These are phyloP conservation scores for Scedosporium boydii DNA, from an alignment of 2,329 filamentous ascomycete species.

Conservation along the genomic window DNA sequence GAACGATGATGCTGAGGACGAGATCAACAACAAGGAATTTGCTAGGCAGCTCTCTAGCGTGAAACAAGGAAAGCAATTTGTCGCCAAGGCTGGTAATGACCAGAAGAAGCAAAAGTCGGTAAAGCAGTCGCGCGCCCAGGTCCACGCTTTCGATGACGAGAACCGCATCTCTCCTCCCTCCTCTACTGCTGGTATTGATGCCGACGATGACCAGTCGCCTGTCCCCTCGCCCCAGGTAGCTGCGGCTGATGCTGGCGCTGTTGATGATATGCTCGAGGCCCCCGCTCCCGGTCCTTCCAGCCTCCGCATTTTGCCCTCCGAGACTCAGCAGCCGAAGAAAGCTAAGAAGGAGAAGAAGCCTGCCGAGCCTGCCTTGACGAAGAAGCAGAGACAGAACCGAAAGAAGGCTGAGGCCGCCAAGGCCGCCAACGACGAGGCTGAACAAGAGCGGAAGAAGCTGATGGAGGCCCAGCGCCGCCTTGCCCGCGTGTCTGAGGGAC, in stretches of 20 bases:
- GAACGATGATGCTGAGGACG: conserved; percentile 30
- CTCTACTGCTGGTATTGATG: conserved; percentile 64
- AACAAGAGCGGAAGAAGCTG: conserved; percentile 65
- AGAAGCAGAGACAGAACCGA: conserved; percentile 92
- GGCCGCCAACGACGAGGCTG: conserved; percentile 63
- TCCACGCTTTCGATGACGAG: conserved; percentile 30
- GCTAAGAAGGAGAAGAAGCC: conserved; percentile 54
- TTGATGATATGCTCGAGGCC: conserved; percentile 88
- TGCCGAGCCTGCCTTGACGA: conserved; percentile 64
- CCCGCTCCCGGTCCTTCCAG: conserved; percentile 59
- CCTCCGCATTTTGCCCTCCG: conserved; percentile 58
- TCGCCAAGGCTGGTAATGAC: conserved; percentile 39
- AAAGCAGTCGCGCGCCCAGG: conserved; percentile 56
- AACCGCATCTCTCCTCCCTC: conserved; percentile 50
- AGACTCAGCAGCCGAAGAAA: conserved; percentile 50
- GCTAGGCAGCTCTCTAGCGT: conserved; percentile 62
- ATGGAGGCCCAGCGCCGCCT: conserved; percentile 76
- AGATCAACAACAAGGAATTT: conserved; percentile 63
- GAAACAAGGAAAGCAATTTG: conserved; percentile 58
- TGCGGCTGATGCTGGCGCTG: conserved; percentile 53
- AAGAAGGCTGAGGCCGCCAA: conserved; percentile 80
- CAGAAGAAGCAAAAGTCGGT: conserved; percentile 61
- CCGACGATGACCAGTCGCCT: conserved; percentile 71
- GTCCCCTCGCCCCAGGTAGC: conserved; percentile 53
- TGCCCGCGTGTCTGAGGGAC: conserved; percentile 73